phyloP scores from a whole-genome alignment of 2,329 filamentous ascomycete species.

The Alternaria postmessia region DNA sequence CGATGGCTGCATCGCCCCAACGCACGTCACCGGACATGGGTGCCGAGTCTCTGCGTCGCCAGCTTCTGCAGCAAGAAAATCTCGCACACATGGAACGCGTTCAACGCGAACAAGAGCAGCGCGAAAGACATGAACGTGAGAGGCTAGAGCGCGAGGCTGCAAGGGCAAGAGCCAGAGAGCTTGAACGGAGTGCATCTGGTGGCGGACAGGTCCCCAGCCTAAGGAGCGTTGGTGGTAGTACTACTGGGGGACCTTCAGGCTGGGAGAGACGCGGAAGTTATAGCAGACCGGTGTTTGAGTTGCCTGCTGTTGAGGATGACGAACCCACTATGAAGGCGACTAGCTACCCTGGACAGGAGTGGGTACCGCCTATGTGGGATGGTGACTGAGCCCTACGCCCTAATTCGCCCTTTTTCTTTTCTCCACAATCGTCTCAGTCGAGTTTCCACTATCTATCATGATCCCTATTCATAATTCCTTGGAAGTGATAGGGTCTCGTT shows the following conservation, averaged over 20 bases:
- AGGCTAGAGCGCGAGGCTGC: conserved; percentile 39
- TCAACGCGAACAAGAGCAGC: conserved; percentile 38
- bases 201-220: conserved; percentile 44
- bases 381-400: conserved; percentile 35
- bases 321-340: conserved; percentile 70
- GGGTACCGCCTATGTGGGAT: conserved; percentile 62
- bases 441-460: not conserved
- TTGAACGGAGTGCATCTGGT: conserved; percentile 46
- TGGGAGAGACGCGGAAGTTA: conserved; percentile 39
- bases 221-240: conserved; percentile 40
- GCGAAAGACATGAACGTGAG: conserved; percentile 37
- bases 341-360: conserved; percentile 75
- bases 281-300: conserved; percentile 40
- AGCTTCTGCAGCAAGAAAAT: conserved; percentile 46
- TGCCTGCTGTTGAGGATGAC: conserved; percentile 54
- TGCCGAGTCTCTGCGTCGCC: conserved; percentile 45
- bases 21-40: conserved; percentile 49
- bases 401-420: not conserved
- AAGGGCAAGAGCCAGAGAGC: conserved; percentile 42
- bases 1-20: conserved; percentile 50
- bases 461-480: not conserved
- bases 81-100: conserved; percentile 43
- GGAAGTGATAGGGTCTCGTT: not conserved
- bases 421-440: not conserved
- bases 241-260: conserved; percentile 32